phyloP scores from a whole-genome alignment of 1,284 basidiomycete genomes.

The Macrocystidia cucumis region DNA sequence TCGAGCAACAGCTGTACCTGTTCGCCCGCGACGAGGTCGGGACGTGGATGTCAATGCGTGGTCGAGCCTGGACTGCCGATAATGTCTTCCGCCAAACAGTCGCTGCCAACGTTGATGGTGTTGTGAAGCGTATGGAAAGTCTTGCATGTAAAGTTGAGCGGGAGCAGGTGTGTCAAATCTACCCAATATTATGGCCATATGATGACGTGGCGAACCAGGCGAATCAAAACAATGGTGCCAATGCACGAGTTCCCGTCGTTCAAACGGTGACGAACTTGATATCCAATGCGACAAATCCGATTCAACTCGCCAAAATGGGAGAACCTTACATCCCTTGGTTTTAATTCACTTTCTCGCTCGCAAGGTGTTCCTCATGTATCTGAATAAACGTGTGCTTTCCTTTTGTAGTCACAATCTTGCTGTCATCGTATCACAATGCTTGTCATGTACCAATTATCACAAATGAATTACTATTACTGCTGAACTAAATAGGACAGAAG shows the following conservation, averaged over 20 bases:
- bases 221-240: conserved; percentile 21
- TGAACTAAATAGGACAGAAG: too few species aligned
- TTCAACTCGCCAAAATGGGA: conserved; percentile 74
- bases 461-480: too few species aligned
- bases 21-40: conserved; percentile 93
- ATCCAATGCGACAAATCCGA: conserved; percentile 65
- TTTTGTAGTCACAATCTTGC: conserved; percentile 2
- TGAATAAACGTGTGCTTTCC: too few species aligned
- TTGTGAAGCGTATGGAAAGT: conserved; percentile 82
- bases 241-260: conserved; percentile 49
- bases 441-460: too few species aligned
- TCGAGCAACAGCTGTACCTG: conserved; percentile 84
- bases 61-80: conserved; percentile 49
- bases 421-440: too few species aligned
- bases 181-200: neutral
- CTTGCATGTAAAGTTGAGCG: conserved; percentile 82
- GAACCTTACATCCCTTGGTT: conserved; percentile 85
- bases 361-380: too few species aligned
- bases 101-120: conserved; percentile 66
- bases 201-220: conserved; percentile 14
- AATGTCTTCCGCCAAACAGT: conserved; percentile 63
- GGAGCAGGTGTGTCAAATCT: conserved; percentile 50
- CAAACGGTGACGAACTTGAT: conserved; percentile 86
- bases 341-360: conserved; percentile 26
- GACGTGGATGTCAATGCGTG: conserved; percentile 54